A percentile compares a stretch with the other conserved stretches of the same genome.
These are phyloP conservation scores for Heracleum sosnowskyi DNA, from an alignment of 129 eudicot species.

Conservation along the genomic window DNA sequence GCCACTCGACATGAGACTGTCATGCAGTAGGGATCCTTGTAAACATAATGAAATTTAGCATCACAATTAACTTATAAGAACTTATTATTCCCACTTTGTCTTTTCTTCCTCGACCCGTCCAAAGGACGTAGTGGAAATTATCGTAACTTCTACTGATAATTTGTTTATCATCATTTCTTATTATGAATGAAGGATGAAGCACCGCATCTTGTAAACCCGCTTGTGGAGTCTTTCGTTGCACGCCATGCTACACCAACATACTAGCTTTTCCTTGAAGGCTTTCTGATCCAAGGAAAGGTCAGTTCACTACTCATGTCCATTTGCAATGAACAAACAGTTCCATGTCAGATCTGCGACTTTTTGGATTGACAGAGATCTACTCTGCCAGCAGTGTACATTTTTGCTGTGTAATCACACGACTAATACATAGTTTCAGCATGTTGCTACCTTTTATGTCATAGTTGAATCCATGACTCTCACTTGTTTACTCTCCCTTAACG, in stretches of 20 bases:
- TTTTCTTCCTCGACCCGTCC: not conserved
- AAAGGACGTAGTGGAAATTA: not conserved
- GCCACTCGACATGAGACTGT: not conserved
- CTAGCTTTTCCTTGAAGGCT: conserved; percentile 18
- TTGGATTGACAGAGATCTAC: not conserved
- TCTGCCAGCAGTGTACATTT: not conserved
- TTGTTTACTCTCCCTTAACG: not conserved
- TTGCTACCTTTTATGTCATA: not conserved
- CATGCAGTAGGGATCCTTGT: not conserved
- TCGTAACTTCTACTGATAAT: conserved; percentile 2
- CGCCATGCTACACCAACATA: conserved; percentile 38
- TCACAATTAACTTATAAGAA: not conserved
- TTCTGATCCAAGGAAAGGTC: conserved; percentile 12
- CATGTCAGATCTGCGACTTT: not conserved
- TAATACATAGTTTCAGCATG: not conserved
- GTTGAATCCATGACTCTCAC: not conserved
- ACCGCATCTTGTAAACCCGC: conserved; percentile 83
- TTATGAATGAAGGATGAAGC: conserved; percentile 76
- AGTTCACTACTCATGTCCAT: not conserved
- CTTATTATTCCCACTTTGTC: not conserved
- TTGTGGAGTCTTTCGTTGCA: conserved; percentile 65
- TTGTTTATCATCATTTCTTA: conserved; percentile 1
- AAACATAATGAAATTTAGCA: not conserved
- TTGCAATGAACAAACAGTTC: not conserved
- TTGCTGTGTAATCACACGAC: conserved; percentile 2